Base-by-base conservation (phyloP, 495 filamentous ascomycete species). In the Jackrogersella minutella region DNA sequence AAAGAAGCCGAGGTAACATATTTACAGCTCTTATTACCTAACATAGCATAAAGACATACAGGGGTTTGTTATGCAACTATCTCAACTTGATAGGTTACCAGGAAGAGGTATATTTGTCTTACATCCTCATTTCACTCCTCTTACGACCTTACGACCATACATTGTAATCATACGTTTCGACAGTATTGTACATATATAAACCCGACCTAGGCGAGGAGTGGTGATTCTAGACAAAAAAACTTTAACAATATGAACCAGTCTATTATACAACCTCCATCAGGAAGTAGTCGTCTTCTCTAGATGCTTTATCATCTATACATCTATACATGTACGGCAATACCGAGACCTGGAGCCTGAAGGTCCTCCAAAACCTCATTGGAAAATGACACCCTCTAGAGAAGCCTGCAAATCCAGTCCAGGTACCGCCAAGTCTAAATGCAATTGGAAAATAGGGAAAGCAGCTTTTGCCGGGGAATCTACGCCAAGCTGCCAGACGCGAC, bases 241-340 rank as follows among this genome's bases (percentile, higher is more conserved):
- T 43, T 59, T 26, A 46, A 58, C 17, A 53, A 47, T 52, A 61
- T 55, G 44, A 72, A 63, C 61, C 44, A 58, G 70, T 72, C 50
- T 72, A 72, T 72, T 64, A 68, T 73, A 73, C 70, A 73, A 70
- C 70, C 50, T 55, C 70, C 70, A 7, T 62, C 41, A 43, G 63
- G 66, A 69, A 70, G 60, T 64, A 43, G 26, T 59, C 59, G 43
- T 62, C 63, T 67, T 69, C 60, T 72, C 62, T 67, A 73, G 62
- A 73, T 73, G 62, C 59, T 69, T 57, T 69, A 70, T 68, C 37
- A 49, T 63, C 64, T 65, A 73, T 70, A 64, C 59, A 67, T 66
- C 59, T 65, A 65, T 47, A 36, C n/a, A n/a, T n/a, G n/a, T n/a
- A 55, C 26, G 26, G 26, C 47, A n/a, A 53, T 57, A 50, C 57